Base-by-base conservation (phyloP, 352 stramenopile species). In the Thalassiosira pacifica region DNA sequence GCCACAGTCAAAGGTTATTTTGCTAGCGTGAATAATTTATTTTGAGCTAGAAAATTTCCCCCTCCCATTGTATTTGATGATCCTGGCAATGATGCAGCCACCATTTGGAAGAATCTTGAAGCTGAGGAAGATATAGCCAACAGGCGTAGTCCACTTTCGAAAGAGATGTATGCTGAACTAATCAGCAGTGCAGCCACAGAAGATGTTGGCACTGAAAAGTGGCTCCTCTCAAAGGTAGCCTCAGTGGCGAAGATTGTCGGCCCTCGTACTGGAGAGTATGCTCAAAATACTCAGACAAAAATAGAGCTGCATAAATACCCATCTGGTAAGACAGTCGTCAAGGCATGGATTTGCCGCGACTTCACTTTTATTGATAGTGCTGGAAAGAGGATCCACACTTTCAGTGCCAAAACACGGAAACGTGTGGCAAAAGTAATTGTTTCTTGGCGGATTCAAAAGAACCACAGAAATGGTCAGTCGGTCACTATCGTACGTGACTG, bases 261-360 rank as follows among this genome's bases (percentile, higher is more conserved):
- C 6, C 37, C 37, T 13, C 37, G 37, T 13, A 13, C 37, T 48
- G 22, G 19, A 24, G 60, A 68, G 31, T 68, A 45, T 68, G 60
- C 60, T 10, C 60, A 68, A 42, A 68, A 37, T 22, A 68, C 24
- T 22, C 22, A 45, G 22, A 27, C 27, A 18, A 45, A n/a, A 22
- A 18, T 68, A 18, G 60, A 68, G 4, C 18, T 26, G 6, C 60
- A 68, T 29, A 2, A 68, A 42, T 68, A 68, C 29, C 60, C 60
- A 45, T 68, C 60, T 22, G 60, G 60, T 8, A 13, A 24, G n/a
- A 34, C 18, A 13, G 60, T 68, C 5, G 27, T 68, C 11, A 68
- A 68, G 31, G 60, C 60, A 11, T 68, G 40, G 26, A 68, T 42
- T 29, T 8, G 19, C 19, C 19, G 10, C 24, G 60, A 68, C 29